Evolutionary conservation across 345 rosid genomes (phyloP).

Genomic region (Populus simonii): DNA sequence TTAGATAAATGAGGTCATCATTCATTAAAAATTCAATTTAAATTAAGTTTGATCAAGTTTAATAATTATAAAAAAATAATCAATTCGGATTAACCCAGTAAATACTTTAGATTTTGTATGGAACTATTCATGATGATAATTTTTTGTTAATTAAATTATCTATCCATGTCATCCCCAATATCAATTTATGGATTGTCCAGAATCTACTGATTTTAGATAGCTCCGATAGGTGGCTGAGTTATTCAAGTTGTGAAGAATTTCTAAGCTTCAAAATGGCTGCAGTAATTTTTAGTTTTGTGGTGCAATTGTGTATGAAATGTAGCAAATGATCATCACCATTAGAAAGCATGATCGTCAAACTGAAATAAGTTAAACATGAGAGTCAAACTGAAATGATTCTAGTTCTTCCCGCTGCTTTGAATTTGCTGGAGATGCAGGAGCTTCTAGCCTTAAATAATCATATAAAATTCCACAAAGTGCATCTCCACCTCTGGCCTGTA

Average conservation of each 20-base stretch:
- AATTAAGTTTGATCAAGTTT: no score
- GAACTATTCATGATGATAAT: neutral
- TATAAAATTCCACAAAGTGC: slow-evolving; percentile 35
- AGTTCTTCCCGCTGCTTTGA: neutral
- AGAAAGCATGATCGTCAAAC: neutral
- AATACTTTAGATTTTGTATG: neutral
- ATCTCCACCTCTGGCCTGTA: slow-evolving; percentile 32
- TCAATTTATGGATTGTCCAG: neutral
- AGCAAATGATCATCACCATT: neutral
- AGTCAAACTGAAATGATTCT: neutral
- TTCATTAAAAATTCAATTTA: no score
- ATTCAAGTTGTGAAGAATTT: neutral
- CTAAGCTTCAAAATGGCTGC: neutral
- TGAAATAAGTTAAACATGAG: neutral
- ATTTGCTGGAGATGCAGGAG: slow-evolving; percentile 18
- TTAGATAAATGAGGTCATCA: no score
- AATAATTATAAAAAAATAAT: no score
- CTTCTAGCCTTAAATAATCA: slow-evolving; percentile 38
- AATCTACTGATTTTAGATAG: neutral
- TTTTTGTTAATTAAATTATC: neutral
- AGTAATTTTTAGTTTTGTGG: neutral
- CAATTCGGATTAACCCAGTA: no score
- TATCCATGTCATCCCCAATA: neutral
- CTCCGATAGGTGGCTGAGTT: neutral
- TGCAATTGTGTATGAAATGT: neutral